These are phyloP conservation scores for Amanita pseudoporphyria DNA, from an alignment of 768 basidiomycete genomes.

Conservation along the genomic window DNA sequence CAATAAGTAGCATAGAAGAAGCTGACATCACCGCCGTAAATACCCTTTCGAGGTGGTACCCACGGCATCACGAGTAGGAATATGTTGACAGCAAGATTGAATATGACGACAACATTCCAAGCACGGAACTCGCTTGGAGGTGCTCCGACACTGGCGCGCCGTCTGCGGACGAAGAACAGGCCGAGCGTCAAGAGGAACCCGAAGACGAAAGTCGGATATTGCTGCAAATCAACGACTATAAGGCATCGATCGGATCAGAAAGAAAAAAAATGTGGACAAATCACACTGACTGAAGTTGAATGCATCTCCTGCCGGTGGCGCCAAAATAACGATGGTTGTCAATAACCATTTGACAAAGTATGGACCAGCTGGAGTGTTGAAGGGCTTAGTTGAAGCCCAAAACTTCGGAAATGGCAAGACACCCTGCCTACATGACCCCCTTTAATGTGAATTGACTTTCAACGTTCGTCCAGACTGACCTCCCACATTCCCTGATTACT, in stretches of 20 bases:
- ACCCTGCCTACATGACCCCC: slow-evolving; percentile 26
- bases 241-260: slow-evolving; percentile 8
- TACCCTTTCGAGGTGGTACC: slow-evolving; percentile 29
- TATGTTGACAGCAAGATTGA: slow-evolving; percentile 27
- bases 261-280: not conserved
- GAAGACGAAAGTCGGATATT: slow-evolving; percentile 28
- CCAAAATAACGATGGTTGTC: slow-evolving; percentile 39
- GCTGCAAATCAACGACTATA: slow-evolving; percentile 28
- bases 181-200: slow-evolving; percentile 26
- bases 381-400: slow-evolving; percentile 41
- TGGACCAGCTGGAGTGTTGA: slow-evolving; percentile 40
- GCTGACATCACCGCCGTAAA: slow-evolving; percentile 29
- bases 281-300: slow-evolving; percentile 30
- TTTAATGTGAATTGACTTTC: not conserved
- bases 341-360: slow-evolving; percentile 36
- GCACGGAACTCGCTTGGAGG: slow-evolving; percentile 25
- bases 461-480: slow-evolving; percentile 11
- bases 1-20: slow-evolving; percentile 36
- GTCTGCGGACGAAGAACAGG: slow-evolving; percentile 25
- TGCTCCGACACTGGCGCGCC: slow-evolving; percentile 21
- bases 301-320: slow-evolving; percentile 31
- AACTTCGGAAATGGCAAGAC: slow-evolving; percentile 42
- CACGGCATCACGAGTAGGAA: slow-evolving; percentile 32
- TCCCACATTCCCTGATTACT: slow-evolving; percentile 35
- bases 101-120: slow-evolving; percentile 27